These are phyloP conservation scores for Piper betle DNA, from an alignment of 164 flowering plant species.

Conservation along the genomic window DNA sequence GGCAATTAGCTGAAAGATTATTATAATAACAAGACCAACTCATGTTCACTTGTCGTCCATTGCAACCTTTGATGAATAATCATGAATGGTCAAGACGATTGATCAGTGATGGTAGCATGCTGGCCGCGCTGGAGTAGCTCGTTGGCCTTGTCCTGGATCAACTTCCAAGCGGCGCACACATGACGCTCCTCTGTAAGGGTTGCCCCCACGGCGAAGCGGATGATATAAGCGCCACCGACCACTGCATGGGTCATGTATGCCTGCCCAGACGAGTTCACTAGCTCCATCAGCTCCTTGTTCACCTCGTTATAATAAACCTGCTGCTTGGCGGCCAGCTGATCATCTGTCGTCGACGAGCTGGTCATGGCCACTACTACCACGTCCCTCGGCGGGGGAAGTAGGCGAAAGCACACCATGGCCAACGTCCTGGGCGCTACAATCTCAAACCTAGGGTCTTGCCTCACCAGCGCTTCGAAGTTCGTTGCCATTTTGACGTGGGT, in stretches of 20 bases:
- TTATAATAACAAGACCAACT: too few species aligned
- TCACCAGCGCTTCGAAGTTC: constrained; percentile 34
- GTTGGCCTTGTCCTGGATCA: constrained; percentile 10
- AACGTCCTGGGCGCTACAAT: constrained; percentile 44
- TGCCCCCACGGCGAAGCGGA: constrained; percentile 10
- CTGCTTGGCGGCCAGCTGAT: too few species aligned
- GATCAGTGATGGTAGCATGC: too few species aligned
- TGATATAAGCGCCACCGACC: constrained; percentile 9
- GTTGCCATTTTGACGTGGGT: constrained; percentile 48
- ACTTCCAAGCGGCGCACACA: constrained; percentile 8
- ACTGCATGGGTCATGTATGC: too few species aligned
- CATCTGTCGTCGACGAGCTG: too few species aligned
- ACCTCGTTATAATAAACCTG: too few species aligned
- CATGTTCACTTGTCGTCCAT: too few species aligned
- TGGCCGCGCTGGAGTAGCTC: constrained; percentile 1
- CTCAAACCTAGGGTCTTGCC: constrained; percentile 42
- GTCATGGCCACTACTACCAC: not conserved
- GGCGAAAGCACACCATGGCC: constrained; percentile 43
- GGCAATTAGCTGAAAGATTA: too few species aligned
- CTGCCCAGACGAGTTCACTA: constrained; percentile 7
- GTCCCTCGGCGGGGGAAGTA: constrained; percentile 9
- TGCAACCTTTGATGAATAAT: too few species aligned
- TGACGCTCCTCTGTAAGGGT: constrained; percentile 12
- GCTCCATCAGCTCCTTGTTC: constrained; percentile 6
- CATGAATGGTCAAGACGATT: too few species aligned